Conservation (phyloP, 768 basidiomycete species). For the Pholiota molesta region DNA sequence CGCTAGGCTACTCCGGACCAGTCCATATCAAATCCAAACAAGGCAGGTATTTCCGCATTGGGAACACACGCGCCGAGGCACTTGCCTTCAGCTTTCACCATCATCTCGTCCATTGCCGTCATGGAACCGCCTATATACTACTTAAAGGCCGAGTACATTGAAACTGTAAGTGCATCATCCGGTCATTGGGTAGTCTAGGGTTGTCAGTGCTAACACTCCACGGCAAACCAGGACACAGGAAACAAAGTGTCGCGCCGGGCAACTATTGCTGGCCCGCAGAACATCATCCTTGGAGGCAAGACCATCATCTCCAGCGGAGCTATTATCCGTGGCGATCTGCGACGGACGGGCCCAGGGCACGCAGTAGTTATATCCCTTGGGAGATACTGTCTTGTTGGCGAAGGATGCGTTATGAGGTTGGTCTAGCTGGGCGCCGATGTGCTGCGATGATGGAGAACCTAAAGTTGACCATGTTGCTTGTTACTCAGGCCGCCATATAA, state of each 20-base stretch:
- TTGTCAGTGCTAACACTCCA: slow-evolving; percentile 2
- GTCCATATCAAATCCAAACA: neutral
- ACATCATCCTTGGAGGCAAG: slow-evolving; percentile 97
- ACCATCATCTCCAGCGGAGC: slow-evolving; percentile 91
- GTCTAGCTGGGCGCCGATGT: neutral
- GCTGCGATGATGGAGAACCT: neutral
- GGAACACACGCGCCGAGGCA: neutral
- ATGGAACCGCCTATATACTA: slow-evolving; percentile 83
- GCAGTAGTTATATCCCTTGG: slow-evolving; percentile 94
- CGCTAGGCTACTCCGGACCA: slow-evolving; percentile 1
- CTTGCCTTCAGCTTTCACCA: slow-evolving; percentile 1
- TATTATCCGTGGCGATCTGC: slow-evolving; percentile 92
- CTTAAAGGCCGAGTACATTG: slow-evolving; percentile 83
- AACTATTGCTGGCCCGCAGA: slow-evolving; percentile 90
- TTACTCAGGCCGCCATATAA: slow-evolving; percentile 77
- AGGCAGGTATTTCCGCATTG: slow-evolving; percentile 18
- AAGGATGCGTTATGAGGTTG: slow-evolving; percentile 87
- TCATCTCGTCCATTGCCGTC: neutral
- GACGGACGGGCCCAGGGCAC: slow-evolving; percentile 87
- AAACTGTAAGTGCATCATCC: slow-evolving; percentile 59
- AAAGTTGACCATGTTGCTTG: neutral
- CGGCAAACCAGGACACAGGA: slow-evolving; percentile 74
- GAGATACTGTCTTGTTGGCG: slow-evolving; percentile 89
- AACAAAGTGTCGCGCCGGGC: slow-evolving; percentile 95
- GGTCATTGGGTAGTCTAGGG: neutral